phyloP scores from a whole-genome alignment of 2,329 filamentous ascomycete species.

The Cladophialophora bantiana region DNA sequence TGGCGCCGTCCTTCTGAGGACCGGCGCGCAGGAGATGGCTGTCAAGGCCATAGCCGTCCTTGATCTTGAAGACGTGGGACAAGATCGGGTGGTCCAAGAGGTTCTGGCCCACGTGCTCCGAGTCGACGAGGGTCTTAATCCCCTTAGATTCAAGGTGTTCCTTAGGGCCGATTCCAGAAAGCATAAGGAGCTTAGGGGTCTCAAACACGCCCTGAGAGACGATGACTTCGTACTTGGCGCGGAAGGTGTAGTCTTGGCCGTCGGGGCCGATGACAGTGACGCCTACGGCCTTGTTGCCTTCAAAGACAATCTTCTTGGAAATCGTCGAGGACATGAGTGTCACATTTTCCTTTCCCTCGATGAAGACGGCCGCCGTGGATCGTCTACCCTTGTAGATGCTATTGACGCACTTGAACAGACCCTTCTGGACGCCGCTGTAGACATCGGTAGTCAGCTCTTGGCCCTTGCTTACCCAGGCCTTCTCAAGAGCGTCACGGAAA shows the following conservation, averaged over 20 bases:
- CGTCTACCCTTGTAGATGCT: slow-evolving; percentile 66
- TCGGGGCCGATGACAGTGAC: slow-evolving; percentile 56
- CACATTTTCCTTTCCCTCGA: slow-evolving; percentile 63
- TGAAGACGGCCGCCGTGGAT: slow-evolving; percentile 59
- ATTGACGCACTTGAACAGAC: slow-evolving; percentile 62
- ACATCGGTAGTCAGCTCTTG: slow-evolving; percentile 61
- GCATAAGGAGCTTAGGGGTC: slow-evolving; percentile 69
- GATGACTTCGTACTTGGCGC: slow-evolving; percentile 59
- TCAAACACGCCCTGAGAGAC: slow-evolving; percentile 65
- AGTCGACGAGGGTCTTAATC: slow-evolving; percentile 62
- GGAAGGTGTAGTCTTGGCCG: slow-evolving; percentile 55
- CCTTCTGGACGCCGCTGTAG: slow-evolving; percentile 62
- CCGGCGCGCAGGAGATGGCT: slow-evolving; percentile 49
- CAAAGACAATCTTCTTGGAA: slow-evolving; percentile 63
- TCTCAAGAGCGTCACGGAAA: slow-evolving; percentile 52
- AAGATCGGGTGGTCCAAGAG: slow-evolving; percentile 62
- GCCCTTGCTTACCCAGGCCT: slow-evolving; percentile 63
- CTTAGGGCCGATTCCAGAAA: slow-evolving; percentile 66
- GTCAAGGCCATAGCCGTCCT: slow-evolving; percentile 52
- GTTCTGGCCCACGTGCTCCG: slow-evolving; percentile 69
- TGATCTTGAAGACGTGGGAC: slow-evolving; percentile 51
- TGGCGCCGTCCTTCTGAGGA: slow-evolving; percentile 44
- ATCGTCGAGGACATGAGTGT: slow-evolving; percentile 57
- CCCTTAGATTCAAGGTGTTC: slow-evolving; percentile 59
- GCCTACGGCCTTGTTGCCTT: slow-evolving; percentile 54